A percentile compares a stretch with the other conserved stretches of the same genome.
phyloP scores from a whole-genome alignment of 176 grass and related monocot species.

The Bolboschoenus planiculmis region DNA sequence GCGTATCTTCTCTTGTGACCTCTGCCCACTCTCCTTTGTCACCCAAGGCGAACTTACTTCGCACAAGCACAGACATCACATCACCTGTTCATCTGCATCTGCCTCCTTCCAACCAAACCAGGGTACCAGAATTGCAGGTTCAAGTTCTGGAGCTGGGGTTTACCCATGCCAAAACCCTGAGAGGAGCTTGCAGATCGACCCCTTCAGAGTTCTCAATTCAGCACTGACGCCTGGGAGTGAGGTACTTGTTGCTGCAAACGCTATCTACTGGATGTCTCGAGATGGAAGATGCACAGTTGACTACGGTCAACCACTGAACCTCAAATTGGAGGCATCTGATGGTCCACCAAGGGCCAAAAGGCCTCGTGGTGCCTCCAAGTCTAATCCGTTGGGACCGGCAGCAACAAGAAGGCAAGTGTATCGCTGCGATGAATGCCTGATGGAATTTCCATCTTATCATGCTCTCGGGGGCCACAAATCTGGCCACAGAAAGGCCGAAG shows the following conservation, averaged over 20 bases:
- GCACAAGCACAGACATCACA: constrained; percentile 13
- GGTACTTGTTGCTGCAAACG: constrained; percentile 3
- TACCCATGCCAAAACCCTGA: background rate
- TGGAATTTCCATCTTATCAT: constrained; percentile 58
- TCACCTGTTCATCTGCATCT: background rate
- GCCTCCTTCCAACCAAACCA: constrained; percentile 25
- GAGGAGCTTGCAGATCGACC: background rate
- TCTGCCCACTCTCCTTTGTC: background rate
- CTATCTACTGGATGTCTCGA: background rate
- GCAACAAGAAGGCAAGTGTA: constrained; percentile 19
- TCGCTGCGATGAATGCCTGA: constrained; percentile 48
- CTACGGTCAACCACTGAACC: background rate
- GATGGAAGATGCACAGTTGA: background rate
- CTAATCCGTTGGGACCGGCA: background rate
- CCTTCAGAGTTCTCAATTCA: background rate
- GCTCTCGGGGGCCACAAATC: constrained; percentile 74
- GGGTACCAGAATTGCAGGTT: constrained; percentile 22
- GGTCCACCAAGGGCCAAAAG: background rate
- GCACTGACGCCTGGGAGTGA: background rate
- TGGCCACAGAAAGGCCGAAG: constrained; percentile 35
- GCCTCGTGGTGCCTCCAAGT: background rate
- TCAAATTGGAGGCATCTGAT: constrained; percentile 1
- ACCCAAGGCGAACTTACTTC: constrained; percentile 10
- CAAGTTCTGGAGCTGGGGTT: background rate
- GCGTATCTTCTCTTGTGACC: background rate